Base-by-base conservation (phyloP, 2,329 filamentous ascomycete genomes). In the Pestalotiopsis sp. region DNA sequence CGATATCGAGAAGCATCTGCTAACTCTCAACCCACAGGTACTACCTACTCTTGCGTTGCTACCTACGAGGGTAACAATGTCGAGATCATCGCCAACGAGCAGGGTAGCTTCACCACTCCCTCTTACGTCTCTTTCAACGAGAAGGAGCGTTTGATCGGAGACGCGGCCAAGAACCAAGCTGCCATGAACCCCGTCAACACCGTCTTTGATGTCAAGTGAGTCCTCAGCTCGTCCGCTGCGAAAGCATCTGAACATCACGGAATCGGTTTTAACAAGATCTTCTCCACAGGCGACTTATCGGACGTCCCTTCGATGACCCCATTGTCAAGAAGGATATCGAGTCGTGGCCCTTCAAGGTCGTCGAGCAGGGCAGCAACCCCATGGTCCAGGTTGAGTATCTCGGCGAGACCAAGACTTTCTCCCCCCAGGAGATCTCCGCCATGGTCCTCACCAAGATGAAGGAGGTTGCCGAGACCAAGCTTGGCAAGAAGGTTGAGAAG, bases 361-460 rank as follows among this genome's bases (percentile, higher is more conserved):
- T 97, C 76, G 94, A 98, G 81, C 91, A 94, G 78, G 91, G 89
- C 75, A 93, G 92, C 80, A 93, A 90, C 87, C 96, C 96, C 75
- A 89, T 93, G 82, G 94, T 99, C 75, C 86, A 98, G 88, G 96
- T 99, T 73, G 89, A 98, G 82, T 98, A 98, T 86, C 90, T 98
- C 73, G 92, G 91, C 77, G 94, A 97, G 89, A 93, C 86, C 81
- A 98, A 98, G 92, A 90, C 87, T 73, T 99, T 99, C 89, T 97
- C 94, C 64, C 93, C 96, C 71, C 95, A 99, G 87, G 96, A 99
- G 85, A 96, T 99, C 84, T 99, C 96, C 72, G 93, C 96, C 81
- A 99, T 99, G 96, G 93, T 99, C 75, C 90, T 99, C 75, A 91
- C 89, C 85, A 99, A 99, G 95, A 98, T 98, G 95, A 97, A 97